Evolutionary conservation across 768 basidiomycete genomes (phyloP), one percentile per base, ranked within the genome.

Genomic region (Kwoniella sp.): DNA sequence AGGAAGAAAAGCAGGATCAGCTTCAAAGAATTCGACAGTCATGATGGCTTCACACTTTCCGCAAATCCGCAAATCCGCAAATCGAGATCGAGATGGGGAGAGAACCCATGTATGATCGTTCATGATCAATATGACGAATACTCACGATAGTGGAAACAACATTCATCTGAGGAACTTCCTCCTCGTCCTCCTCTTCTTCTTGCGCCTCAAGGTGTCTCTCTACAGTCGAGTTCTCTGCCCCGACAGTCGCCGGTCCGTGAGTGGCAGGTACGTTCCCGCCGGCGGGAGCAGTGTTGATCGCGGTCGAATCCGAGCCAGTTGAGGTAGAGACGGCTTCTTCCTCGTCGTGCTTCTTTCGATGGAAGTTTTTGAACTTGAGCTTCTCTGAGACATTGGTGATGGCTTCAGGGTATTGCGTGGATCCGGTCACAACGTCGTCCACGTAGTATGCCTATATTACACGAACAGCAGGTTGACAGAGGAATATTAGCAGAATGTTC

Each of bases 141-240:
- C 73, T 62, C 34, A 77, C 75, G 15, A 77, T 56, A 13, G 75
- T 77, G 28, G 55, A 57, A n/a, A 62, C 50, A 38, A 78, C 69
- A 51, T 77, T 80, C 75, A 80, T 74, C 68, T 80, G 75, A 8
- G 79, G 79, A 4, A 55, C 60, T 55, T 80, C 77, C 51, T 78
- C 79, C 28, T 73, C 79, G 31, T 80, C 79, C 29, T 78, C 74
- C n/a, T 73, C 69, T 13, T 68, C 70, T n/a, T 69, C 69, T 1
- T 61, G 55, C 9, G 22, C 23, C 25, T 54, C 63, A 3, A 31
- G 17, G 23, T 63, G 41, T 47, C 62, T 31, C 29, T 53, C 31
- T 1, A 61, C 52, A 26, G 28, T 31, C 23, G 4, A 22, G 31
- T 51, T 47, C 31, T 61, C 66, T 13, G 61, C 63, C 0, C 45